Percentiles rank a stretch among this genome's conserved stretches.
Conservation (phyloP, 768 basidiomycete genomes). For the Leccinum uliginosum region DNA sequence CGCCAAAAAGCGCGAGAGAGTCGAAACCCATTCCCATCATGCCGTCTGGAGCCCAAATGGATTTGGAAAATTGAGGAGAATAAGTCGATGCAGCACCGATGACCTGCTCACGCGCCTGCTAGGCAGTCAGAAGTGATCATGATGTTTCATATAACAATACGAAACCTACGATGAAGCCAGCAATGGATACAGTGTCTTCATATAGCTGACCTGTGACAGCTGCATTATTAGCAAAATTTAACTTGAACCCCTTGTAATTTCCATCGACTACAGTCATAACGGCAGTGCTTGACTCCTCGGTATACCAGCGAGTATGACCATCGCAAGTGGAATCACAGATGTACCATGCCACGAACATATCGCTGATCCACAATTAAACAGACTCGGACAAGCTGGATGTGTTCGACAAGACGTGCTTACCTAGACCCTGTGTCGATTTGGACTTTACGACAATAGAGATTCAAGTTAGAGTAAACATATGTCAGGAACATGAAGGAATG, state of each 20-base stretch:
- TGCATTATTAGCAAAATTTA: not conserved
- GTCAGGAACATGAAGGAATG: not conserved
- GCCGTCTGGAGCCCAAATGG: not conserved
- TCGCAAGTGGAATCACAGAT: not conserved
- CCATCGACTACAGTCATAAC: no score
- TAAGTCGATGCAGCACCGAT: not conserved
- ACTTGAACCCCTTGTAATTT: not conserved
- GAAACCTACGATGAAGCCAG: not conserved
- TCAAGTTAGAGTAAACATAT: not conserved
- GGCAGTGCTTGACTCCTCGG: not conserved
- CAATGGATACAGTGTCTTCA: not conserved
- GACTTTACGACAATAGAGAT: not conserved
- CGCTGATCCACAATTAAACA: not conserved
- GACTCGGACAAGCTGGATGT: not conserved
- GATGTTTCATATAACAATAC: not conserved
- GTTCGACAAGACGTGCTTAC: not conserved
- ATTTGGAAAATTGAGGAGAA: not conserved
- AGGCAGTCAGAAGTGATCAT: not conserved
- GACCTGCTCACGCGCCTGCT: not conserved
- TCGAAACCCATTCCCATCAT: not conserved
- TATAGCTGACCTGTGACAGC: not conserved
- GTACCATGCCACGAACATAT: not conserved
- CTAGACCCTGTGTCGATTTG: not conserved
- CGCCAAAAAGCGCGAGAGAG: not conserved
- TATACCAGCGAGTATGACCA: not conserved